Evolutionary conservation across 371 early-diverging fungal species (phyloP).

Genomic region (Mortierella sp.): DNA sequence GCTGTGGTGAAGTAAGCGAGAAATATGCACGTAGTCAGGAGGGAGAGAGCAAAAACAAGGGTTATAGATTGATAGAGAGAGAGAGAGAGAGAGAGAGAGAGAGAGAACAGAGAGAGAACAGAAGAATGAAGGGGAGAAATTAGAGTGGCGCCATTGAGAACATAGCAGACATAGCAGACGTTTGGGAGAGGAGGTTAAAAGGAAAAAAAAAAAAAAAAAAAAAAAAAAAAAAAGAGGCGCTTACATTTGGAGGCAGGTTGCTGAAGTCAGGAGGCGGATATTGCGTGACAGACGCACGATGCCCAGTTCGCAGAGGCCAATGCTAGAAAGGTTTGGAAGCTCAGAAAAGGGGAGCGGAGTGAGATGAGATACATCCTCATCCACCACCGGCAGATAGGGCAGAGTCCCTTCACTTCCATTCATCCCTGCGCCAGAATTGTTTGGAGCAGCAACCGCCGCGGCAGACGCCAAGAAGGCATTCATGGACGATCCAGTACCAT

Average conservation of each 20-base stretch:
- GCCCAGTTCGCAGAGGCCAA: constrained; percentile 35
- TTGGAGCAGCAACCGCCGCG: no score
- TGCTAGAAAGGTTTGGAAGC: constrained; percentile 37
- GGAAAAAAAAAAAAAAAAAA: not conserved
- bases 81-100: no score
- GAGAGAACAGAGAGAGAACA: not conserved
- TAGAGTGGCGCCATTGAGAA: not conserved
- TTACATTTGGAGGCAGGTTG: constrained; percentile 40
- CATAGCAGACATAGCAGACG: not conserved
- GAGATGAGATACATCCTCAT: constrained; percentile 37
- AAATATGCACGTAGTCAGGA: not conserved
- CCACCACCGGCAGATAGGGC: not conserved
- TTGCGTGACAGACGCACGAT: constrained; percentile 44
- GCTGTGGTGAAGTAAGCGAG: constrained; percentile 11
- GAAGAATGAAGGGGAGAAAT: not conserved
- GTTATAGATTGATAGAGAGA: no score
- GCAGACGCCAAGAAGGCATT: no score
- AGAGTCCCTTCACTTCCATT: no score
- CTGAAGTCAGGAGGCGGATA: constrained; percentile 35
- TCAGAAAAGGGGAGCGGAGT: constrained; percentile 41
- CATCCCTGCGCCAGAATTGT: no score
- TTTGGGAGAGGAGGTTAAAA: not conserved
- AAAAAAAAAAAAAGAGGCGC: not conserved
- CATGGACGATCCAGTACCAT: no score
- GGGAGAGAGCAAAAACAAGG: not conserved